A percentile compares a stretch with the other conserved stretches of the same genome.
These are phyloP conservation scores for Scenedesmus sp. DNA, from an alignment of 163 green algal species.

Conservation along the genomic window DNA sequence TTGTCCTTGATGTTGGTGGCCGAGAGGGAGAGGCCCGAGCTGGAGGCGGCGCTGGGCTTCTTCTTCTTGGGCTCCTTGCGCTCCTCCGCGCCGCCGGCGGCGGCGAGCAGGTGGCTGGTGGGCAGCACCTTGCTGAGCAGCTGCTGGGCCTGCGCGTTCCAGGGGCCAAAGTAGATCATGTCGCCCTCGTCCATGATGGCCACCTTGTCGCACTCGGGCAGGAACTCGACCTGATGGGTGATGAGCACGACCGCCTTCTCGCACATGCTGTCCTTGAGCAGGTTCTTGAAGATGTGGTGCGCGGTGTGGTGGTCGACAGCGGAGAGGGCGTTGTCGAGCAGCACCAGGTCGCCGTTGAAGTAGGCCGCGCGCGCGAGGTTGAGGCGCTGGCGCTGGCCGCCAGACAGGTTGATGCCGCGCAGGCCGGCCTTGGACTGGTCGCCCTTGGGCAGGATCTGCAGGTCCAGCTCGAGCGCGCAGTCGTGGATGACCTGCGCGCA, in stretches of 20 bases:
- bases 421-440: constrained; percentile 73
- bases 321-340: constrained; percentile 15
- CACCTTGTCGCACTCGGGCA: constrained; percentile 58
- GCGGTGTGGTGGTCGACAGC: constrained; percentile 64
- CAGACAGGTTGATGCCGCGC: constrained; percentile 76
- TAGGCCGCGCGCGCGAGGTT: constrained; percentile 69
- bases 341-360: constrained; percentile 59
- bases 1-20: constrained; percentile 41
- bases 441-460: constrained; percentile 66
- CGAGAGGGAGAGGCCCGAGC: constrained; percentile 3
- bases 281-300: constrained; percentile 61
- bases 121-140: constrained; percentile 60
- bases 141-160: constrained; percentile 41
- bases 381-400: constrained; percentile 74
- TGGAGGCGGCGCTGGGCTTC: background rate
- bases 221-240: constrained; percentile 65
- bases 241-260: constrained; percentile 63
- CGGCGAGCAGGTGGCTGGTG: constrained; percentile 60
- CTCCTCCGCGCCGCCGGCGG: constrained; percentile 56
- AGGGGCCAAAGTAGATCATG: constrained; percentile 62
- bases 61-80: constrained; percentile 49
- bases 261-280: constrained; percentile 49
- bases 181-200: constrained; percentile 61
- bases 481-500: constrained; percentile 55
- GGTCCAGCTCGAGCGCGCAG: constrained; percentile 63